phyloP scores from a whole-genome alignment of 306 rosid genomes.

The Cotoneaster glaucophyllus region DNA sequence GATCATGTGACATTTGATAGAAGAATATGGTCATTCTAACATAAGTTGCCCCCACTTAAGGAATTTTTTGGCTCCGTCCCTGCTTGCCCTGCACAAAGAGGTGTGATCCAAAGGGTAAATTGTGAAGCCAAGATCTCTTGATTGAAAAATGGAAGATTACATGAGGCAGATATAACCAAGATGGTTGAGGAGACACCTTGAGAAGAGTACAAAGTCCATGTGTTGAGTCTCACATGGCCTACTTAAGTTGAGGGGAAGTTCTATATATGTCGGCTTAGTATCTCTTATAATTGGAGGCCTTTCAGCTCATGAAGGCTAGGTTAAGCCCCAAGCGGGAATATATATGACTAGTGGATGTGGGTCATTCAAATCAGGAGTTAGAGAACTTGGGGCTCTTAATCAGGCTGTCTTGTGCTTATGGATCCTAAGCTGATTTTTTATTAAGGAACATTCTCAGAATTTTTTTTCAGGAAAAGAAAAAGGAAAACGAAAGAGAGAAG shows the following conservation, averaged over 20 bases:
- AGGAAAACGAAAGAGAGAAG: not conserved
- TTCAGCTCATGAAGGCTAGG: not conserved
- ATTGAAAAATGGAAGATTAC: not conserved
- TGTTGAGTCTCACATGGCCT: not conserved
- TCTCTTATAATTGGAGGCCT: not conserved
- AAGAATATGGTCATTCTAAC: too few species aligned
- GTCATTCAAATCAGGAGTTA: not conserved
- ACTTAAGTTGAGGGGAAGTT: not conserved
- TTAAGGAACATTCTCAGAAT: not conserved
- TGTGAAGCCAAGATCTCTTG: not conserved
- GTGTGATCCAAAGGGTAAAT: not conserved
- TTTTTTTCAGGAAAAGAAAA: not conserved
- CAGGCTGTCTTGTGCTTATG: not conserved
- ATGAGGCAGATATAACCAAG: not conserved
- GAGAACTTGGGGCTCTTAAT: not conserved
- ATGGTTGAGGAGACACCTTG: not conserved
- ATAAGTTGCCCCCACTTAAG: too few species aligned
- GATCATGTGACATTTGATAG: too few species aligned
- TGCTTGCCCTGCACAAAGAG: not conserved
- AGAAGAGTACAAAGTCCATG: not conserved
- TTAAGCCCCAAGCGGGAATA: not conserved
- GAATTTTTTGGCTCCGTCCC: too few species aligned
- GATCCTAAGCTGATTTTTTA: too few species aligned
- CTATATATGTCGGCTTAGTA: not conserved
- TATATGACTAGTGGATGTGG: not conserved